phyloP scores from a whole-genome alignment of 208 protist genomes.

The Tritrichomonas musculus region DNA sequence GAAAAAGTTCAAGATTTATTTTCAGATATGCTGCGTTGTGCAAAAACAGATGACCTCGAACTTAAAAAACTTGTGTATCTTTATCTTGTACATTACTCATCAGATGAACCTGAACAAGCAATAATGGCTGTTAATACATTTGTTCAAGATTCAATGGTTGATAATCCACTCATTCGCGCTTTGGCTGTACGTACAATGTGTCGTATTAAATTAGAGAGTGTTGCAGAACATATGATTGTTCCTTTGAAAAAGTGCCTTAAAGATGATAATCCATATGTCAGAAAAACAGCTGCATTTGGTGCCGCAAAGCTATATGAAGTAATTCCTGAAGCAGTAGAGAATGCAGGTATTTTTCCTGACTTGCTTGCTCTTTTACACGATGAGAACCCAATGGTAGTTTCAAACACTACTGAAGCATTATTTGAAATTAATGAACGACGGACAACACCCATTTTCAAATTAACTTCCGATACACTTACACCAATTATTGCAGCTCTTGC shows the following conservation, averaged over 20 bases:
- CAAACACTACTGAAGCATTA: constrained; percentile 82
- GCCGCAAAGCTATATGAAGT: constrained; percentile 93
- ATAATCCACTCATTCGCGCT: not conserved
- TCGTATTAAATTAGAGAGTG: constrained; percentile 15
- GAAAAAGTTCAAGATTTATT: constrained; percentile 35
- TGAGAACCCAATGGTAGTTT: constrained; percentile 85
- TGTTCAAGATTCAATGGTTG: not conserved
- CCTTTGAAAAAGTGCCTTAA: constrained; percentile 16
- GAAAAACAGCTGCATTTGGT: constrained; percentile 88
- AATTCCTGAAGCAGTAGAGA: constrained; percentile 67
- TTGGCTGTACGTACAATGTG: constrained; percentile 33
- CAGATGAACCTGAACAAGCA: constrained; percentile 13
- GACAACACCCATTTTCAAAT: constrained; percentile 53
- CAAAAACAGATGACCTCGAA: constrained; percentile 30
- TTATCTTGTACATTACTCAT: constrained; percentile 27
- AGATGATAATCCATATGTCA: constrained; percentile 55
- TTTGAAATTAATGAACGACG: constrained; percentile 73
- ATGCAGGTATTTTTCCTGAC: constrained; percentile 65
- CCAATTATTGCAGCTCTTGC: constrained; percentile 83
- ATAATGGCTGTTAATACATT: constrained; percentile 37
- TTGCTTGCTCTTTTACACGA: constrained; percentile 79
- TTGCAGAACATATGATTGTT: constrained; percentile 28
- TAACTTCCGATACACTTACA: constrained; percentile 66
- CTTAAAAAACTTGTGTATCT: constrained; percentile 34
- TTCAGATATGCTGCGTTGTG: not conserved